Conservation (phyloP, 2,329 filamentous ascomycete species). For the Myriosclerotinia scirpicola region DNA sequence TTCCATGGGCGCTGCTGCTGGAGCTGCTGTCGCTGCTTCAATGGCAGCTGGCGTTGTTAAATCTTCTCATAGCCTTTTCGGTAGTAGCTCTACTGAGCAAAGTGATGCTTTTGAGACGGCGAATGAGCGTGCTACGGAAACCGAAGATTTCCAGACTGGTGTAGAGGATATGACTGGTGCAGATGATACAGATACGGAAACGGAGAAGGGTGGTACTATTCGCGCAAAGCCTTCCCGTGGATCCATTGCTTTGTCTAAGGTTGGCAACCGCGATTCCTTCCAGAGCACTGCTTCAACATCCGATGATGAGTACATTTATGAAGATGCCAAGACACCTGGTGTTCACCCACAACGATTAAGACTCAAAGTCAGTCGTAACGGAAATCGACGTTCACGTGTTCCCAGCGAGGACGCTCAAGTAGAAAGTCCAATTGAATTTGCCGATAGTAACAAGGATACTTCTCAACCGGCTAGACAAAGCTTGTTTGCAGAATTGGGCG, state of each 20-base stretch:
- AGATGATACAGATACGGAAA: constrained; percentile 72
- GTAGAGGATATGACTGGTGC: constrained; percentile 77
- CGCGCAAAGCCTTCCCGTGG: constrained; percentile 43
- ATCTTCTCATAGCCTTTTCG: constrained; percentile 64
- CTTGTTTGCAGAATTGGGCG: constrained; percentile 86
- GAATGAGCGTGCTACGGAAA: constrained; percentile 82
- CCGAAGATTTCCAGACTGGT: constrained; percentile 94
- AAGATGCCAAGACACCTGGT: constrained; percentile 62
- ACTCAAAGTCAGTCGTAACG: constrained; percentile 66
- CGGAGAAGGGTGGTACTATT: constrained; percentile 55
- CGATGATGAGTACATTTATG: constrained; percentile 69
- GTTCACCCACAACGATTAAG: constrained; percentile 69
- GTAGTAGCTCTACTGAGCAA: constrained; percentile 81
- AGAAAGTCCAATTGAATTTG: constrained; percentile 59
- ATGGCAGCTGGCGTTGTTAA: constrained; percentile 28
- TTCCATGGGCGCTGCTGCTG: constrained; percentile 33
- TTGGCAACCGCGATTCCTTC: constrained; percentile 65
- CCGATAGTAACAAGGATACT: constrained; percentile 51
- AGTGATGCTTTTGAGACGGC: constrained; percentile 69
- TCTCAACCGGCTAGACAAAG: constrained; percentile 65
- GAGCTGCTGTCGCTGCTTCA: constrained; percentile 40
- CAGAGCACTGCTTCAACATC: constrained; percentile 89
- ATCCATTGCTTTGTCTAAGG: constrained; percentile 47
- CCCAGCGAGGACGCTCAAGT: constrained; percentile 59
- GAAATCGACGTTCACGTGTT: constrained; percentile 59